These are phyloP conservation scores for Funneliformis geosporum DNA, from an alignment of 192 early-diverging fungal genomes.

Conservation along the genomic window DNA sequence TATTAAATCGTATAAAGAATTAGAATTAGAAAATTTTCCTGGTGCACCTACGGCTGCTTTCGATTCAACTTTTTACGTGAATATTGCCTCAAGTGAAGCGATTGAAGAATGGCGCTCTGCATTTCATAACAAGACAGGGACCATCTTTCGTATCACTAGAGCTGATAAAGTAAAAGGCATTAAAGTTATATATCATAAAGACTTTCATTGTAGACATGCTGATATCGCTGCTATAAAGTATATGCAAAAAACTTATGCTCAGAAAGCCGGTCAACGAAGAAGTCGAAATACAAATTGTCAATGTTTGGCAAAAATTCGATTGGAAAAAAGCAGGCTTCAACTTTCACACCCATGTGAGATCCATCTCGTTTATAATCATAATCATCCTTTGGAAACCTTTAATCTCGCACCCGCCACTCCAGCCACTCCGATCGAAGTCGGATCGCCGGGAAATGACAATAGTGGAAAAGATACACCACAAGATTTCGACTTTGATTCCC, in stretches of 20 bases:
- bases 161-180: constrained; percentile 34
- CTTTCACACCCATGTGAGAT: constrained; percentile 32
- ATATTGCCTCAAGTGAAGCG: constrained; percentile 19
- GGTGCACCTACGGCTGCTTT: constrained; percentile 27
- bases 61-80: constrained; percentile 28
- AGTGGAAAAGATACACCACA: constrained; percentile 11
- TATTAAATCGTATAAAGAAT: constrained; percentile 33
- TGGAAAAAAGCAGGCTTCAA: constrained; percentile 21
- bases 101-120: constrained; percentile 27
- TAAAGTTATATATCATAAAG: constrained; percentile 34
- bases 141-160: constrained; percentile 31
- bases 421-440: not conserved
- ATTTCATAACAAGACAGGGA: constrained; percentile 30
- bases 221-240: constrained; percentile 34
- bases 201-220: constrained; percentile 31
- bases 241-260: constrained; percentile 35
- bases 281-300: constrained; percentile 34
- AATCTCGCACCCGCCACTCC: not conserved
- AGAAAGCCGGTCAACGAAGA: constrained; percentile 28
- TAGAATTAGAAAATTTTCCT: not conserved
- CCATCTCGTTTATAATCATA: constrained; percentile 27
- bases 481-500: constrained; percentile 24
- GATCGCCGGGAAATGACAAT: not conserved
- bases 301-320: constrained; percentile 31
- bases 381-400: constrained; percentile 27